Evolutionary conservation across 106 monocot species (phyloP), one percentile per base, ranked within the genome.

Genomic region (Apostasia ramifera): DNA sequence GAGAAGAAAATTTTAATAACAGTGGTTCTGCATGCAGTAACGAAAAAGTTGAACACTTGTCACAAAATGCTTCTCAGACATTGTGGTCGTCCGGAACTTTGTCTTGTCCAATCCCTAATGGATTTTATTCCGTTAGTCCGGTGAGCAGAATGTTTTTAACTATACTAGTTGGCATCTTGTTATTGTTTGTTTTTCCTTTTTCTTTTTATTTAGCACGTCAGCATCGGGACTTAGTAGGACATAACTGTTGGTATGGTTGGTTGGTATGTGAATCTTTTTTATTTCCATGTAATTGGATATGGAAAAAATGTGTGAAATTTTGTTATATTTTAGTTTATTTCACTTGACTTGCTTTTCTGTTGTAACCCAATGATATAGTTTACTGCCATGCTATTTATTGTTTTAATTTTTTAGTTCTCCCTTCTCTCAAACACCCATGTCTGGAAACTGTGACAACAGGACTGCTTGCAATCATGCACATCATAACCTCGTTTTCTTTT

Each of bases 31-130:
- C 73, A 39, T 67, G 43, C 53, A 61, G 76, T 68, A 69, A 49
- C 37, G 70, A 59, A 40, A 69, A 80, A 70, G 69, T 44, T 75
- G 81, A 76, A 62, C 42, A 73, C 56, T 81, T 83, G 56, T 69
- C 83, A 52, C 72, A 66, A 44, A 53, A 68, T 76, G 85, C 91
- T 58, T 91, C 95, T 11, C 88, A 95, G 65, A 68, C 79, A 66
- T 78, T 95, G 51, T 95, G 95, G 95, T 84, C 80, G 8, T 91
- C 91, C 71, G 95, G 95, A 77, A 72, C 74, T 62, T 80, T 84
- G 15, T 76, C 79, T 48, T 76, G 73, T 44, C 76, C 78, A 68
- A 95, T 95, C 80, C 95, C 95, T 5, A 95, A 91, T 84, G 95
- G 95, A 4, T 95, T 95, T 76, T 95, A 95, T 78, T 84, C 86